A percentile compares a stretch with the other conserved stretches of the same genome.
phyloP scores from a whole-genome alignment of 2,329 filamentous ascomycete species.

The Cladosporium sp. region DNA sequence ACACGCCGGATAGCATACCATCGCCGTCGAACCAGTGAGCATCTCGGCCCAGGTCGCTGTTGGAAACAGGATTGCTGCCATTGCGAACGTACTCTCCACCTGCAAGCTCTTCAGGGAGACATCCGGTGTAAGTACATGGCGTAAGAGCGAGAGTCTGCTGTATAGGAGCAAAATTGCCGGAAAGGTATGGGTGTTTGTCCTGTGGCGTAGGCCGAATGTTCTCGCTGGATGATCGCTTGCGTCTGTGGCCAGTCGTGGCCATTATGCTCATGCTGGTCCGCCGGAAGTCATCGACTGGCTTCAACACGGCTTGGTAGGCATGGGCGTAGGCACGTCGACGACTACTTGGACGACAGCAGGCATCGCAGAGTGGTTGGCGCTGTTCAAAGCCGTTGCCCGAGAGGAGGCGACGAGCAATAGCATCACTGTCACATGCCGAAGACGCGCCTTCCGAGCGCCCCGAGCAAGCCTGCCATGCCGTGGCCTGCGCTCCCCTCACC shows the following conservation, averaged over 20 bases:
- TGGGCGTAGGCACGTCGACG: too few species aligned
- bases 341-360: not conserved
- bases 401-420: not conserved
- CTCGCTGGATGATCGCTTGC: constrained; percentile 25
- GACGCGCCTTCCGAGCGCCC: not conserved
- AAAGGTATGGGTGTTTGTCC: constrained; percentile 43
- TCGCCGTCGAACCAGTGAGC: constrained; percentile 72
- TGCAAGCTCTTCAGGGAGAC: constrained; percentile 57
- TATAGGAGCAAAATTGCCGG: constrained; percentile 65
- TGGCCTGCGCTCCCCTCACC: not conserved
- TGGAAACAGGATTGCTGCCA: constrained; percentile 61
- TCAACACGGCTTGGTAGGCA: too few species aligned
- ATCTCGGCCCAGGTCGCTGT: constrained; percentile 55
- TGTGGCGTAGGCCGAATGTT: constrained; percentile 27
- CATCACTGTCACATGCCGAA: constrained; percentile 11
- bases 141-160: constrained; percentile 50
- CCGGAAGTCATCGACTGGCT: too few species aligned
- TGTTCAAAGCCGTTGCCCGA: not conserved
- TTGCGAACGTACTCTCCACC: constrained; percentile 69
- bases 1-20: constrained; percentile 65
- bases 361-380: not conserved
- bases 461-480: not conserved
- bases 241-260: constrained; percentile 23
- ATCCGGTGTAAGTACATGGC: constrained; percentile 51
- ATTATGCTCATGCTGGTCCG: not conserved